A percentile compares a stretch with the other conserved stretches of the same genome.
These are phyloP conservation scores for Scheffersomyces amazonensis DNA, from an alignment of 805 yeast species.

Conservation along the genomic window DNA sequence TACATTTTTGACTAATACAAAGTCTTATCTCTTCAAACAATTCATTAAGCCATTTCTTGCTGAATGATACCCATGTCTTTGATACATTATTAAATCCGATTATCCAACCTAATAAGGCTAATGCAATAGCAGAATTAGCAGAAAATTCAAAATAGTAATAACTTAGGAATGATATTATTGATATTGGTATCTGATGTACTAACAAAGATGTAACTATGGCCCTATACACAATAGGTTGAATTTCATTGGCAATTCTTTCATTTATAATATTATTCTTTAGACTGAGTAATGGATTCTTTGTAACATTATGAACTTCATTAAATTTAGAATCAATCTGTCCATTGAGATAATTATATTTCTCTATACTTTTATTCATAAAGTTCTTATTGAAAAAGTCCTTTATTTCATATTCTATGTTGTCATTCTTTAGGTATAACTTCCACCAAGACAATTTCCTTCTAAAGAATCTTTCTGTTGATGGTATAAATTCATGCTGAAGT, in stretches of 20 bases:
- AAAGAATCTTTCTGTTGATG: conserved; percentile 29
- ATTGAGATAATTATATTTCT: conserved; percentile 31
- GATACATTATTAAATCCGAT: conserved; percentile 41
- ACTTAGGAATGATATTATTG: conserved; percentile 25
- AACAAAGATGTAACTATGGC: conserved; percentile 25
- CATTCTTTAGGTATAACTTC: conserved; percentile 40
- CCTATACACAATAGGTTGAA: conserved; percentile 36
- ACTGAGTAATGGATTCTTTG: conserved; percentile 27
- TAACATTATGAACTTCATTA: conserved; percentile 9
- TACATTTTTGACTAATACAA: conserved; percentile 30
- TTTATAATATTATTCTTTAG: conserved; percentile 30
- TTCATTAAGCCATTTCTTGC: conserved; percentile 22
- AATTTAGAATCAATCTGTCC: conserved; percentile 33
- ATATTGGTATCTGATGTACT: conserved; percentile 37
- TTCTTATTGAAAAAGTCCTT: conserved; percentile 33
- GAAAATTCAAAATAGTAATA: conserved; percentile 33
- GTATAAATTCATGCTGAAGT: conserved; percentile 31
- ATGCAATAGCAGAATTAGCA: conserved; percentile 28
- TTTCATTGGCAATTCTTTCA: conserved; percentile 23
- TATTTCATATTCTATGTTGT: conserved; percentile 40
- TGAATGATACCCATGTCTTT: conserved; percentile 30
- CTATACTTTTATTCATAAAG: conserved; percentile 39
- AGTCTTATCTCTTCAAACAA: conserved; percentile 36
- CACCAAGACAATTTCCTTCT: conserved; percentile 34
- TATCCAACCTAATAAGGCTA: conserved; percentile 36